phyloP scores from a whole-genome alignment of 164 flowering plant species.

The Vitis riparia region DNA sequence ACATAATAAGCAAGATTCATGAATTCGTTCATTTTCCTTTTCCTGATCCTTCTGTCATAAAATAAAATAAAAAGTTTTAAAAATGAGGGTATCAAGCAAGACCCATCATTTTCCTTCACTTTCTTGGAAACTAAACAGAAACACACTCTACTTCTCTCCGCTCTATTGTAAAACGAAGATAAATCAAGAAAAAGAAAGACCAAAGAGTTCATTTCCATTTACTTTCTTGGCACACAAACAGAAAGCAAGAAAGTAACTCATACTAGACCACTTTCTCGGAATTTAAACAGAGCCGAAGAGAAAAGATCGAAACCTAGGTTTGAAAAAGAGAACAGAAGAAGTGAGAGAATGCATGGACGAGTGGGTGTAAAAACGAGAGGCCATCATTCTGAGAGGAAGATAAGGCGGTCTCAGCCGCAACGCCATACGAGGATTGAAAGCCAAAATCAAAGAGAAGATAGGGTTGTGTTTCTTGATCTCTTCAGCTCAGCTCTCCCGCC shows the following conservation, averaged over 20 bases:
- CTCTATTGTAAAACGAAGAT: no score
- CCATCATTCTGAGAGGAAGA: slow-evolving; percentile 40
- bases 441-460: no score
- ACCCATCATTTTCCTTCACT: not conserved
- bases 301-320: not conserved
- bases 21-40: no score
- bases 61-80: not conserved
- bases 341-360: slow-evolving; percentile 21
- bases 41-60: no score
- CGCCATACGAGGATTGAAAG: slow-evolving; percentile 28
- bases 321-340: slow-evolving; percentile 8
- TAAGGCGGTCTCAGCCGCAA: slow-evolving; percentile 33
- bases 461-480: no score
- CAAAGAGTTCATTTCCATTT: not conserved
- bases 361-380: slow-evolving; percentile 37
- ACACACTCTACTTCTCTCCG: no score
- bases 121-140: not conserved
- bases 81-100: not conserved
- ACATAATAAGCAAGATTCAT: no score
- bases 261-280: not conserved
- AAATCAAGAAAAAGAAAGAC: no score
- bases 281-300: not conserved
- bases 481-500: no score
- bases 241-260: not conserved
- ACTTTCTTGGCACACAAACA: not conserved